These are phyloP conservation scores for Colletotrichum caudatum DNA, from an alignment of 2,329 filamentous ascomycete genomes.

Conservation along the genomic window DNA sequence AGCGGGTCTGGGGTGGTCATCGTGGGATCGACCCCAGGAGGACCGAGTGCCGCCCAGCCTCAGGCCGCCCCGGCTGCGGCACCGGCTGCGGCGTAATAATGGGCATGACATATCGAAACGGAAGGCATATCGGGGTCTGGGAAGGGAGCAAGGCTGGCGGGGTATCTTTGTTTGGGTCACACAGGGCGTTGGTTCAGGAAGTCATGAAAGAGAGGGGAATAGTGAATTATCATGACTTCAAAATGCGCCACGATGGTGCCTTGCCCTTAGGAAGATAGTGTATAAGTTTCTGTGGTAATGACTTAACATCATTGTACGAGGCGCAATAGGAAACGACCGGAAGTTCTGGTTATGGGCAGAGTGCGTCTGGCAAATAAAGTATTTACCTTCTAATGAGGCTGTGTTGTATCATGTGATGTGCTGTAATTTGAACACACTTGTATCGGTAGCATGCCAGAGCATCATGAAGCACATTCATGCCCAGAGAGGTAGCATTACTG, in stretches of 20 bases:
- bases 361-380: not conserved
- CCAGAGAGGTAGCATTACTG: not conserved
- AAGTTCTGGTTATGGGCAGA: not conserved
- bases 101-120: not conserved
- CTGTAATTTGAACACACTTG: not conserved
- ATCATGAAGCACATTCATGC: not conserved
- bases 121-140: not conserved
- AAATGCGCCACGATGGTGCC: not conserved
- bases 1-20: conserved; percentile 24
- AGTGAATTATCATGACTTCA: not conserved
- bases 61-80: conserved; percentile 3
- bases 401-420: not conserved
- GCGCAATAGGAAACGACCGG: not conserved
- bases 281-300: not conserved
- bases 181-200: not conserved
- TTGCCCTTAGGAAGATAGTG: not conserved
- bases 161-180: not conserved
- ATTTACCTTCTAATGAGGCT: not conserved
- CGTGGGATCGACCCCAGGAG: conserved; percentile 28
- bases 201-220: not conserved
- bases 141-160: not conserved
- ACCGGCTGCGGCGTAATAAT: conserved; percentile 6
- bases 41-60: conserved; percentile 10
- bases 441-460: not conserved
- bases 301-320: not conserved